These are phyloP conservation scores for Desmodesmus armatus DNA, from an alignment of 139 green algal genomes.

Conservation along the genomic window DNA sequence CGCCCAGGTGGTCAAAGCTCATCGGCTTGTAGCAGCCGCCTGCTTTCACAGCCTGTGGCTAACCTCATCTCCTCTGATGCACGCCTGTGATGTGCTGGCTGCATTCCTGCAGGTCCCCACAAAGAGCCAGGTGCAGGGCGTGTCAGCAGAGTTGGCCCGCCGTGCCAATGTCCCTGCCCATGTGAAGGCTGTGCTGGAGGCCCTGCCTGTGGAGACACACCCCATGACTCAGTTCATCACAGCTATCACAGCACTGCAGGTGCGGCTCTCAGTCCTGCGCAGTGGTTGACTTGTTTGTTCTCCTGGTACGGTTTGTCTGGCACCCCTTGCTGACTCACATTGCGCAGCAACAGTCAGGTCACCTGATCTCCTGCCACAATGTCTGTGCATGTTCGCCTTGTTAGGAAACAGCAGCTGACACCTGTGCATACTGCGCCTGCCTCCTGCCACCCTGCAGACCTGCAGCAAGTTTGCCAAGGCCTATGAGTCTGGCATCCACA, in stretches of 20 bases:
- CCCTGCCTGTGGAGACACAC: conserved; percentile 84
- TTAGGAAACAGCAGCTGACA: neutral
- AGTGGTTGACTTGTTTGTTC: no score
- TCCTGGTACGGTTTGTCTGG: no score
- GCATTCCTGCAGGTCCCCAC: conserved; percentile 69
- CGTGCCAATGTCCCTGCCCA: conserved; percentile 76
- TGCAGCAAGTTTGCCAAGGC: conserved; percentile 87
- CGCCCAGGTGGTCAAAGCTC: neutral
- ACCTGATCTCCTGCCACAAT: neutral
- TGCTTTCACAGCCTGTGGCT: no score
- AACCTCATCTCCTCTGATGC: no score
- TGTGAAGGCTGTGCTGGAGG: conserved; percentile 77
- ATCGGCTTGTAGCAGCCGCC: neutral
- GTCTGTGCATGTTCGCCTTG: neutral
- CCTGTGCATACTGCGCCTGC: neutral
- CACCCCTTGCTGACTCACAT: neutral
- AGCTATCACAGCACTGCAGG: conserved; percentile 86
- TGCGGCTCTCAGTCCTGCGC: conserved; percentile 22
- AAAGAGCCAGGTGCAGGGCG: conserved; percentile 71
- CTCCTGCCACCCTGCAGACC: conserved; percentile 58
- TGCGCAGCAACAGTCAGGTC: no score
- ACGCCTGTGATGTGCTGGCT: no score
- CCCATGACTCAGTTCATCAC: conserved; percentile 95
- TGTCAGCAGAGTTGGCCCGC: conserved; percentile 81
- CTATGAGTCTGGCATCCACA: conserved; percentile 91